Base-by-base conservation (phyloP, 1,284 basidiomycete species). In the Neolentinus lepideus region DNA sequence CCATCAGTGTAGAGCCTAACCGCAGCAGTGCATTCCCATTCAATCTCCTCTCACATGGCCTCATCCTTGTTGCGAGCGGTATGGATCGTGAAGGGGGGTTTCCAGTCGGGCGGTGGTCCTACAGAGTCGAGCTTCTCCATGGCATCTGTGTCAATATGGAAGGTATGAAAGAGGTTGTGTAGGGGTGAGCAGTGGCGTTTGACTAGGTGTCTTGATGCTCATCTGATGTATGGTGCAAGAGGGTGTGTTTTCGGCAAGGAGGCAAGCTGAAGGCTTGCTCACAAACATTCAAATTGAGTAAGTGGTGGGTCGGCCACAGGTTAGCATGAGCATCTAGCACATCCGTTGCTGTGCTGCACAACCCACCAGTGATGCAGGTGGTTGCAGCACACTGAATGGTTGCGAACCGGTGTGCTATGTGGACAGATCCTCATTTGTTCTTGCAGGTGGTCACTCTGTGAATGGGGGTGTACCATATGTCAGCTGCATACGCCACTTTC, bases 231-330 rank as follows among this genome's bases (percentile, higher is more conserved):
- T 1, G 51, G n/a, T 29, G 57, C 16, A 0, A 75, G 63, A 0
- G 72, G 75, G 59, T 76, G 71, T 0, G 60, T 46, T 0, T 16
- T 2, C 0, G 71, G 70, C 0, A 76, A 63, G 0, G 71, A 67
- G 22, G 65, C 62, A 0, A 76, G 56, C 0, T 69, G 54, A 1
- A 71, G 35, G 0, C 69, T 64, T 1, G 68, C 66, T 0, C 63
- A 45, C n/a, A 67, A 59, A 12, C 66, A 62, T 0, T 59, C 33
- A 27, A 66, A 64, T 63, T 55, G 4, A 76, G 57, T 11, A 36
- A 35, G 4, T 67, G 55, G 31, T 59, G 54, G 4, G 65, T 58
- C 0, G 67, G 68, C 21, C 60, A 56, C 4, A 66, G 35, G 35
- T 60, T 46, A 1, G 63, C 61, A 48, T 67, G 65, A 2, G 57